Conservation (phyloP, 2,329 filamentous ascomycete species). For the Nigrospora sphaerica region DNA sequence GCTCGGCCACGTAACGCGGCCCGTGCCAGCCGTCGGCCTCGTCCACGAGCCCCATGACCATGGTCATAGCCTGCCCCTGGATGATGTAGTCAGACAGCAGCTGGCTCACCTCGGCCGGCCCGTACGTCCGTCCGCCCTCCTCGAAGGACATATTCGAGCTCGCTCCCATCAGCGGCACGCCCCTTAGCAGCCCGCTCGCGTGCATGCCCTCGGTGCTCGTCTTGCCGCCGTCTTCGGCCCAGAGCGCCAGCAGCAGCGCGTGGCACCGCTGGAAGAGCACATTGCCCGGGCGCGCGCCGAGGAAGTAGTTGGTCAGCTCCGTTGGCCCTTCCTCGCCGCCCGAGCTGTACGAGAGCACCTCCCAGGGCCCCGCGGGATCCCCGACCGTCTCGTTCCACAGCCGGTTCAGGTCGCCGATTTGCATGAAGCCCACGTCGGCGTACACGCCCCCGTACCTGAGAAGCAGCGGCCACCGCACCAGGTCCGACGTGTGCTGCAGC, state of each 20-base stretch:
- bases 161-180: constrained; percentile 29
- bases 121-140: constrained; percentile 2
- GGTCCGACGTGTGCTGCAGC: constrained; percentile 48
- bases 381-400: constrained; percentile 44
- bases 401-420: constrained; percentile 48
- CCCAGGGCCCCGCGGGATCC: constrained; percentile 35
- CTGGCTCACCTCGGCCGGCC: constrained; percentile 26
- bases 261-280: constrained; percentile 39
- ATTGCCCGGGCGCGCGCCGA: constrained; percentile 30
- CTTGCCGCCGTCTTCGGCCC: constrained; percentile 35
- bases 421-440: constrained; percentile 48
- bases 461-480: constrained; percentile 50
- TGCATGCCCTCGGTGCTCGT: constrained; percentile 44
- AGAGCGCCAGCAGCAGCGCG: constrained; percentile 41
- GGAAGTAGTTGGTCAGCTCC: constrained; percentile 41
- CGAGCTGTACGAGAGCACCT: constrained; percentile 39
- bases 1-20: constrained; percentile 38
- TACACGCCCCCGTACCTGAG: constrained; percentile 51
- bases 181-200: constrained; percentile 36
- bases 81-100: constrained; percentile 50
- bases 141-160: constrained; percentile 15
- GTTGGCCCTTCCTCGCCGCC: constrained; percentile 24
- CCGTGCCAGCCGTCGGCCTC: constrained; percentile 45
- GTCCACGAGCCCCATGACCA: constrained; percentile 46
- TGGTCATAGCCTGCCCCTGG: constrained; percentile 44